Evolutionary conservation across 2,329 filamentous ascomycete species (phyloP).

Genomic region (Penicillium sp.): DNA sequence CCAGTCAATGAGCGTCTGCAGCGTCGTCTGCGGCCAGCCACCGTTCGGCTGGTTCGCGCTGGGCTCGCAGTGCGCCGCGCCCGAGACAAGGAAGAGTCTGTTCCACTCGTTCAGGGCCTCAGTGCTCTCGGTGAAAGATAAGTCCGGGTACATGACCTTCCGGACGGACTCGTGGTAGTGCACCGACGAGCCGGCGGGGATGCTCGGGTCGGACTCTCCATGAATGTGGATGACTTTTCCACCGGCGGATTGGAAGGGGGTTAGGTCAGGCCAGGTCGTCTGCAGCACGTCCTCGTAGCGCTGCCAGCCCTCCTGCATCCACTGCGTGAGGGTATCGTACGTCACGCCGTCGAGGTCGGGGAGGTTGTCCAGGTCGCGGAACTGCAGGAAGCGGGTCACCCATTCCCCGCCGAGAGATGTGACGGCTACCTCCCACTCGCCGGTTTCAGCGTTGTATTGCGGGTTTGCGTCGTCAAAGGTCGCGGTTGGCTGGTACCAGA

Average conservation of each 20-base stretch:
- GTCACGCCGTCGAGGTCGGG: slow-evolving; percentile 53
- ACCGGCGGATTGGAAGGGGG: slow-evolving; percentile 53
- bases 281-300: slow-evolving; percentile 58
- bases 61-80: slow-evolving; percentile 56
- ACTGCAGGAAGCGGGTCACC: slow-evolving; percentile 34
- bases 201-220: slow-evolving; percentile 59
- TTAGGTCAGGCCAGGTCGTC: slow-evolving; percentile 60
- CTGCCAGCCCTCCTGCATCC: slow-evolving; percentile 56
- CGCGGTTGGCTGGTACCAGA: slow-evolving; percentile 37
- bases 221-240: slow-evolving; percentile 65
- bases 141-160: slow-evolving; percentile 53
- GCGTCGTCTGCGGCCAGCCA: slow-evolving; percentile 52
- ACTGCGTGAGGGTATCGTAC: slow-evolving; percentile 60
- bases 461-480: slow-evolving; percentile 33
- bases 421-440: slow-evolving; percentile 36
- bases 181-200: slow-evolving; percentile 60
- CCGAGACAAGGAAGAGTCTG: slow-evolving; percentile 59
- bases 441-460: slow-evolving; percentile 30
- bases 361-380: slow-evolving; percentile 42
- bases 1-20: slow-evolving; percentile 56
- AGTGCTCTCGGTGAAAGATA: slow-evolving; percentile 44
- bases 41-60: slow-evolving; percentile 51
- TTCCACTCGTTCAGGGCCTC: slow-evolving; percentile 58
- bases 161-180: slow-evolving; percentile 62
- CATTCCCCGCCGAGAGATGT: slow-evolving; percentile 45